Conservation (phyloP, 2,329 filamentous ascomycete species). For the Leptographium radiaticola region DNA sequence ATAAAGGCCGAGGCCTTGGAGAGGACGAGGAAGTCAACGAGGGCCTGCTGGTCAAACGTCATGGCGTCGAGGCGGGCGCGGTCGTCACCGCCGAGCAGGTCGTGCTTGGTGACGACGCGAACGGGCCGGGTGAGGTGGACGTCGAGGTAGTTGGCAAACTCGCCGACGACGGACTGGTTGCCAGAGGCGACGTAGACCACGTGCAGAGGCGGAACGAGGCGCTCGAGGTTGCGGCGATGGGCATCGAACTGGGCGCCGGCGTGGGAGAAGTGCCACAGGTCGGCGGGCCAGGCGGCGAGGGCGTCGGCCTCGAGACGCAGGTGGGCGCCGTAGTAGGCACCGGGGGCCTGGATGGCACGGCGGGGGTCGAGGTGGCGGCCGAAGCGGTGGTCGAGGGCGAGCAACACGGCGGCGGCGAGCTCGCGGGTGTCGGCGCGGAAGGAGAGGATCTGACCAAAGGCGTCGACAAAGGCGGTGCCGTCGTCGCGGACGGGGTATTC, state of each 20-base stretch:
- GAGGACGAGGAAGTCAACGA: conserved; percentile 21
- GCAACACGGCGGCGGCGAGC: conserved; percentile 17
- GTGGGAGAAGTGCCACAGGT: conserved; percentile 18
- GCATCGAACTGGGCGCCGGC: conserved; percentile 19
- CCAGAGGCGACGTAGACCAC: conserved; percentile 19
- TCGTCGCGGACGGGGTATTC: conserved; percentile 24
- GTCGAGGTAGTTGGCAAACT: conserved; percentile 11
- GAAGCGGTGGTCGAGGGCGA: conserved; percentile 12
- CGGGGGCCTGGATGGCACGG: conserved; percentile 11
- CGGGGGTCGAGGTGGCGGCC: conserved; percentile 14
- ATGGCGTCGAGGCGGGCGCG: conserved; percentile 12
- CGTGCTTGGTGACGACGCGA: conserved; percentile 18
- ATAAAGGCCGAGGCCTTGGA: conserved; percentile 20
- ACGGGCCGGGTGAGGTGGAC: neutral
- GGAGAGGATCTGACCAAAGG: conserved; percentile 21
- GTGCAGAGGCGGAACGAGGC: conserved; percentile 10
- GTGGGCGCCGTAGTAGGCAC: conserved; percentile 19
- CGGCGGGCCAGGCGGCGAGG: conserved; percentile 17
- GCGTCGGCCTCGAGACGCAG: conserved; percentile 20
- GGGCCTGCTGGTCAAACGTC: conserved; percentile 20
- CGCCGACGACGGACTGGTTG: conserved; percentile 16
- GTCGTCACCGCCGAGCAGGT: conserved; percentile 14
- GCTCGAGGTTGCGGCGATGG: conserved; percentile 15
- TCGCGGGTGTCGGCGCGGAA: conserved; percentile 19
- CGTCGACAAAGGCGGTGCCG: conserved; percentile 19